Evolutionary conservation across 2,329 filamentous ascomycete species (phyloP).

Genomic region (Triangularia verruculosa): DNA sequence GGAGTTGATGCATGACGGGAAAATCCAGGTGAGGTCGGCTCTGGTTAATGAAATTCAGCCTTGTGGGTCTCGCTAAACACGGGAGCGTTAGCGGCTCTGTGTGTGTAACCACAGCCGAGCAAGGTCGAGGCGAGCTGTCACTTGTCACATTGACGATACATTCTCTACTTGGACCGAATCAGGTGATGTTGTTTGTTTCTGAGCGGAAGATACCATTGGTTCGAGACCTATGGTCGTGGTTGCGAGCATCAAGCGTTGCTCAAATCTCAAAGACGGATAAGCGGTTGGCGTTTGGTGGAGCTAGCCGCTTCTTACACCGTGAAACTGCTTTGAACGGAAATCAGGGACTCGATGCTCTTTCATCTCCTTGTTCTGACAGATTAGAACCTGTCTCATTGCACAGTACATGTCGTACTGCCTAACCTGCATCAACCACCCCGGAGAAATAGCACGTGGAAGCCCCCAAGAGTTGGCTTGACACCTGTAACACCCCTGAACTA

Average conservation of each 20-base stretch:
- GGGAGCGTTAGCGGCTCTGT: background rate
- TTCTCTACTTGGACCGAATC: background rate
- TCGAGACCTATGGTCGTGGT: background rate
- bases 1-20: background rate
- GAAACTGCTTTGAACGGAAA: background rate
- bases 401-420: background rate
- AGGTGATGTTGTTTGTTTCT: background rate
- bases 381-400: background rate
- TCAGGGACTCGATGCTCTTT: background rate
- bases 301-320: background rate
- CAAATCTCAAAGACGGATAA: too few relatives aligned
- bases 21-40: background rate
- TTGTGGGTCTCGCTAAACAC: slow-evolving; percentile 19
- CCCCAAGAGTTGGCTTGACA: background rate
- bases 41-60: slow-evolving; percentile 18
- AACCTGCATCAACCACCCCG: background rate
- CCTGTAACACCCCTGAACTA: background rate
- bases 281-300: background rate
- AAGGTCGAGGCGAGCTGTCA: background rate
- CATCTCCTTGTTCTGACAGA: background rate
- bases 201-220: background rate
- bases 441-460: background rate
- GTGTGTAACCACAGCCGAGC: slow-evolving; percentile 1
- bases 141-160: background rate
- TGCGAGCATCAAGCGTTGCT: background rate